Base-by-base conservation (phyloP, 176 grass and related monocot genomes). In the Themeda triandra region DNA sequence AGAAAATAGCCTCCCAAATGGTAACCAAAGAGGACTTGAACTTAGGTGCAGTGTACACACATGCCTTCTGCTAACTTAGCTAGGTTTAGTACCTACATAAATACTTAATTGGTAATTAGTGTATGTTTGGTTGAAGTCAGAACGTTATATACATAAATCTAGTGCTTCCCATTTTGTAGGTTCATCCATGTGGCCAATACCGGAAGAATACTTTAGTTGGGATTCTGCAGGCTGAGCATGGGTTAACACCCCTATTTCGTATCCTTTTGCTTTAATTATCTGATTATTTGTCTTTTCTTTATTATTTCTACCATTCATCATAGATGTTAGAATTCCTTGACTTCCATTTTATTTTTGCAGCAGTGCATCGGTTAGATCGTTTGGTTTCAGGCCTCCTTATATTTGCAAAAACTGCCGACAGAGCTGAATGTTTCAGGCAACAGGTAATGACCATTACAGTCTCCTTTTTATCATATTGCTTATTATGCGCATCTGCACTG, bases 331-430 rank as follows among this genome's bases (percentile, higher is more conserved):
- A 90, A 68, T 76, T 92, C 90, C 91, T 95, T 98, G 87, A 98
- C 89, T 69, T 63, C 35, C 63, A 69, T 56, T 93, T 90, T 83
- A 92, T 98, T 89, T 71, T 75, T 6, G 41, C 75, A 98, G 96
- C 96, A 27, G 89, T 95, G 77, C 96, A 98, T 90, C 89, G 96
- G 48, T 76, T 98, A 93, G 96, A 98, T 65, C 86, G 91, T 36
- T 85, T 98, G 86, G 96, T 98, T 92, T 98, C 96, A 75, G 96
- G 96, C 68, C 96, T 98, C 80, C 92, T 98, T 74, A 98, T 98
- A 76, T 98, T 98, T 77, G 93, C 96, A 67, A 98, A 95, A 95
- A 93, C 77, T 79, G 93, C 89, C 37, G 64, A 92, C 1, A 92
- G 80, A 89, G 96, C 93, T 85, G 96, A 98, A 69, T 76, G 51